These are phyloP conservation scores for Candida coleopterorum DNA, from an alignment of 805 yeast genomes.

Conservation along the genomic window DNA sequence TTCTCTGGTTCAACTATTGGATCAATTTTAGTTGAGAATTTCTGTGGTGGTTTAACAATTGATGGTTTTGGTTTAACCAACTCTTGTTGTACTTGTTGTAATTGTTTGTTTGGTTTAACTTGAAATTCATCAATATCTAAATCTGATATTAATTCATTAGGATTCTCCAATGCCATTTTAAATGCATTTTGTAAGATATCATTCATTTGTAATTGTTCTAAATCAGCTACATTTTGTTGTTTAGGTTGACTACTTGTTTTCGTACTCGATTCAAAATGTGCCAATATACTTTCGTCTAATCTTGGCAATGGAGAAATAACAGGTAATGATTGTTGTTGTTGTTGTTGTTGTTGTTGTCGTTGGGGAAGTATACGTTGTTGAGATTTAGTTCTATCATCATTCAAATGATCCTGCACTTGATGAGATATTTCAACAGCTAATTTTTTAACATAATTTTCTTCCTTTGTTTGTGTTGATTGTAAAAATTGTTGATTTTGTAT, in stretches of 20 bases:
- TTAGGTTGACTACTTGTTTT: conserved; percentile 21
- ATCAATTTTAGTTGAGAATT: no score
- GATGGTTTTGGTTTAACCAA: neutral
- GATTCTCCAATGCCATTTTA: conserved; percentile 69
- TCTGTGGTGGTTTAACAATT: neutral
- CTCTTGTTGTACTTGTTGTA: no score
- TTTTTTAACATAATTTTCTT: conserved; percentile 19
- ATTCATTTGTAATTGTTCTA: conserved; percentile 56
- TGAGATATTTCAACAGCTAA: conserved; percentile 26
- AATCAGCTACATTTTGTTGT: conserved; percentile 32
- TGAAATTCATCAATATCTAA: conserved; percentile 27
- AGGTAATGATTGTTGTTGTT: conserved; percentile 6
- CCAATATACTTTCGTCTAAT: conserved; percentile 31
- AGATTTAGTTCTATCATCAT: conserved; percentile 11
- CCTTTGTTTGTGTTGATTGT: conserved; percentile 13
- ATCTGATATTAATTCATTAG: conserved; percentile 39
- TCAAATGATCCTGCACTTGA: conserved; percentile 25
- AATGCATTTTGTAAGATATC: conserved; percentile 74
- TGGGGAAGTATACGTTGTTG: no score
- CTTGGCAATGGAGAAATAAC: conserved; percentile 21
- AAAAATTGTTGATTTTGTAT: conserved; percentile 18
- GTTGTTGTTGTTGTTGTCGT: conserved; percentile 10
- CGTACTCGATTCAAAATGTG: conserved; percentile 33
- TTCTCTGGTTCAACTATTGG: neutral
- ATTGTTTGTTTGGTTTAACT: no score